Evolutionary conservation across 2,329 filamentous ascomycete genomes (phyloP), one percentile per base, ranked within the genome.

Genomic region (Beauveria bassiana): DNA sequence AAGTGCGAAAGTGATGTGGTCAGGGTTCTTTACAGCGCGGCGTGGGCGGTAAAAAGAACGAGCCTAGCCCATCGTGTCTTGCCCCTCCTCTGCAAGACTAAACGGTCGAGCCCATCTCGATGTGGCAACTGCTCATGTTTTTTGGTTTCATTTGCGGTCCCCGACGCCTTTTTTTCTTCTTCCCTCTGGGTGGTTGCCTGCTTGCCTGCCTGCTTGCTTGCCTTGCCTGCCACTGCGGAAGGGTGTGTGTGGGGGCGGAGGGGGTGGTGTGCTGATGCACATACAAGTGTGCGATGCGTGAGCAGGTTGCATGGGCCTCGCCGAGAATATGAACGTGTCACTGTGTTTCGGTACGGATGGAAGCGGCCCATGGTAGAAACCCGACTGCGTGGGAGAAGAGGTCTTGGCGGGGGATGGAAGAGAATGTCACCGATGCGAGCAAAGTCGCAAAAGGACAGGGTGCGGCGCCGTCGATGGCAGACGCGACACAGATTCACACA

Each of bases 31-130:
- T 34, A 12, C 26, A 20, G 24, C 18, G 34, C 52, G 22, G 52
- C 52, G 52, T 20, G 8, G 50, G 31, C n/a, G 31, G 20, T 7
- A 52, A 52, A 7, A 38, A 52, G 34, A 38, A 38, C 34, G 12
- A 38, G 43, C 43, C 43, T 20, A 20, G 14, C 22, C 7, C 46
- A 22, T 28, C 22, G 14, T 14, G 16, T 20, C 22, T 28, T 24
- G 20, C 20, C 20, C 22, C 47, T 22, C 43, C 24, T 24, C 1
- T 42, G 42, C 34, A 24, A 56, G n/a, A 18, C 16, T 16, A 58
- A 40, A 40, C 45, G 24, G 53, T 49, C 55, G 42, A 49, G 55
- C 53, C 55, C 55, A 42, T 58, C 55, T 58, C 55, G 31, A 58
- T 58, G 45, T 22, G 55, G 20, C 43, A 50, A 42, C 31, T 40